A percentile compares a stretch with the other conserved stretches of the same genome.
Conservation (phyloP, 1,284 basidiomycete genomes). For the Serendipita sp. region DNA sequence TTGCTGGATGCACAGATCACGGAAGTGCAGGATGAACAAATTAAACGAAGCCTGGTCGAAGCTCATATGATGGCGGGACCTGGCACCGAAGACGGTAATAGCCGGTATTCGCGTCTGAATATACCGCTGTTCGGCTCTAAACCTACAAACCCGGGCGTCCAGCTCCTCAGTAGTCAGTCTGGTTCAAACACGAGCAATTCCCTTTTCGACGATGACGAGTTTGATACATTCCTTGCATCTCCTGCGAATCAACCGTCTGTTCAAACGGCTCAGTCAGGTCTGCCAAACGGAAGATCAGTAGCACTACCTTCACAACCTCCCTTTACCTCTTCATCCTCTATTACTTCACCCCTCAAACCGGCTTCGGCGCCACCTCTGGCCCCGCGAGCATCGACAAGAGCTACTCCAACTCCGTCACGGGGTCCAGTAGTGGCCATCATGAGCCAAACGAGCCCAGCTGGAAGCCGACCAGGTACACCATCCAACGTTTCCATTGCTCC, state of each 20-base stretch:
- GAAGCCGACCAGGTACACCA: neutral
- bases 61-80: neutral
- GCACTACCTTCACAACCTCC: neutral
- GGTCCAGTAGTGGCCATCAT: neutral
- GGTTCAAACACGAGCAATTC: neutral
- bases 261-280: neutral
- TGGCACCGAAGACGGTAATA: neutral
- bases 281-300: neutral
- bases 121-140: slow-evolving; percentile 1
- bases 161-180: neutral
- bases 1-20: neutral
- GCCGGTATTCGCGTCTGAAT: neutral
- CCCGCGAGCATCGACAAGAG: neutral
- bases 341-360: neutral
- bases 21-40: neutral
- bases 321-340: neutral
- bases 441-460: neutral
- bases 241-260: neutral
- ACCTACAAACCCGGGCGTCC: neutral
- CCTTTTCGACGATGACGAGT: slow-evolving; percentile 1
- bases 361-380: neutral
- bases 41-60: neutral
- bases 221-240: neutral
- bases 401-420: neutral
- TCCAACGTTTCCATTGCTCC: neutral